Evolutionary conservation across 1,284 basidiomycete genomes (phyloP), one percentile per base, ranked within the genome.

Genomic region (Blastosporella zonata): DNA sequence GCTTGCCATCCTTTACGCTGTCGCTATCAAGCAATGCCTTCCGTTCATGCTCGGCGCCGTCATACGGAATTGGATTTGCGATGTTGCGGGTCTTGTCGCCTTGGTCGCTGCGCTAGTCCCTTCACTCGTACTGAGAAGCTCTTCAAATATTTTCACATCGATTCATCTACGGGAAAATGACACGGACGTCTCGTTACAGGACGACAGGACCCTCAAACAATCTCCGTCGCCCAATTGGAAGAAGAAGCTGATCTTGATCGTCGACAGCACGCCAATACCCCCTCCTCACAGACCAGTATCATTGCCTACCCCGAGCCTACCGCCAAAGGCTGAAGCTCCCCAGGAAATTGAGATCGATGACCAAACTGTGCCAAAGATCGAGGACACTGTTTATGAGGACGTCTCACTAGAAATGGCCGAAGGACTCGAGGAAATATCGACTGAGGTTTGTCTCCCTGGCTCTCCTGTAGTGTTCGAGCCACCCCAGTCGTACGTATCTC

Each of bases 71-170:
- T 51, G 49, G 49, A 23, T 51, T 5, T 29, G 34, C 15, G 40
- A 36, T 17, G 18, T 47, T 13, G 39, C 40, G 22, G 49, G 44
- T 29, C 29, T 51, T 37, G 33, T 47, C 25, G 15, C 45, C 21
- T 47, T 51, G 13, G 12, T 43, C 35, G 22, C 25, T 8, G 9
- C 22, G 21, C 49, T 51, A 28, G 33, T 9, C 17, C 45, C 49
- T 27, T n/a, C 34, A 15, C 27, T 47, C 20, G n/a, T 46, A 23
- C 12, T 28, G 21, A 40, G 1, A 8, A 12, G 3, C 6, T n/a
- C 9, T 15, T 23, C 9, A 41, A 36, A 7, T 18, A 29, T 21
- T 34, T 50, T 44, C 47, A 20, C 9, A 6, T 29, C 18, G n/a
- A 46, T 50, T n/a, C 21, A 36, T n/a, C 42, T 43, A 9, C 29